Percentiles rank a stretch among this genome's conserved stretches.
Conservation (phyloP, 2,329 filamentous ascomycete species). For the Colletotrichum sp. region DNA sequence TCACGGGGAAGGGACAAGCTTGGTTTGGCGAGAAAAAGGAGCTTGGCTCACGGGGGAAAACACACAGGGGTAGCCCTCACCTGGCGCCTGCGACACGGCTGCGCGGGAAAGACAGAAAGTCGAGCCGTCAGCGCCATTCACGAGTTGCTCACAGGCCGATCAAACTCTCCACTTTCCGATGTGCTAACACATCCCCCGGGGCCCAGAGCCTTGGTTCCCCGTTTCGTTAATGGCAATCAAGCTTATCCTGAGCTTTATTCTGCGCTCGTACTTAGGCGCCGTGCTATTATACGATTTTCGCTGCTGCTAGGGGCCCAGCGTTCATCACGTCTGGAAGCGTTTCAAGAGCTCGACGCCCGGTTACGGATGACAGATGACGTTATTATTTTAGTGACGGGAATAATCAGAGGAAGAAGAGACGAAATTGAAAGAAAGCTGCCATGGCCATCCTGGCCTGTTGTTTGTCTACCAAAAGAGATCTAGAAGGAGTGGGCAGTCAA, state of each 20-base stretch:
- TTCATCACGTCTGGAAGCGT: background rate
- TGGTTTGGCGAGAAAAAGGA: background rate
- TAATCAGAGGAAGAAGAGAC: background rate
- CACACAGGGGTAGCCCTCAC: background rate
- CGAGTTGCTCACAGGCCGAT: background rate
- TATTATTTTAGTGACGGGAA: background rate
- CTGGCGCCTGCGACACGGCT: background rate
- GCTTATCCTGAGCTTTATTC: background rate
- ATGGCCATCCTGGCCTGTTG: background rate
- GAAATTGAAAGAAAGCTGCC: background rate
- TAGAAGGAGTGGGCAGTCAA: background rate
- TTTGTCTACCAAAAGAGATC: background rate
- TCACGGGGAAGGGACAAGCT: background rate
- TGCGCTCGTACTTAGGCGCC: background rate
- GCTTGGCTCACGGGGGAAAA: background rate
- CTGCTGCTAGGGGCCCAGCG: background rate
- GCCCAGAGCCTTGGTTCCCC: background rate
- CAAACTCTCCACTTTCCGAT: background rate
- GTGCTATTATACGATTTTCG: background rate
- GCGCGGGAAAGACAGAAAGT: background rate
- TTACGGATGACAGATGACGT: slow-evolving; percentile 2
- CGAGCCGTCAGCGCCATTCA: background rate
- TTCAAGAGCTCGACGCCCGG: background rate
- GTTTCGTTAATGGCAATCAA: background rate
- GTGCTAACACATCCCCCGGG: background rate